phyloP scores from a whole-genome alignment of 1,284 basidiomycete species.

The Ceratobasidium sp. region DNA sequence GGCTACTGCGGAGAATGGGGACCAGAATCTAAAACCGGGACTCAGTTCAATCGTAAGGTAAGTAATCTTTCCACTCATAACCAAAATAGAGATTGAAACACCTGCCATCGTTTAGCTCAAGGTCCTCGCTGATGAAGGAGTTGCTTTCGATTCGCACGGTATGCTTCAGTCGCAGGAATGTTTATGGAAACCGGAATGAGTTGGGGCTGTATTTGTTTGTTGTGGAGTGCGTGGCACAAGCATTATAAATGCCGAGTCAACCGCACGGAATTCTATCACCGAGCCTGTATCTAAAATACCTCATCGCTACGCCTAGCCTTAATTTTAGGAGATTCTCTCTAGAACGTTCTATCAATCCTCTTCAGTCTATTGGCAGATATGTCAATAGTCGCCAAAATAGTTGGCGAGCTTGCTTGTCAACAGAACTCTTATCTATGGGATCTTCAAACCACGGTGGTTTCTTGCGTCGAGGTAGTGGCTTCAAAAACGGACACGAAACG shows the following conservation, averaged over 20 bases:
- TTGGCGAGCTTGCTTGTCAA: constrained; percentile 45
- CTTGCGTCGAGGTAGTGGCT: constrained; percentile 31
- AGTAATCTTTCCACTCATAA: constrained; percentile 52
- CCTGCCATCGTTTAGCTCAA: constrained; percentile 55
- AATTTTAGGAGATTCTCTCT: no score
- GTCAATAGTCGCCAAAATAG: constrained; percentile 15
- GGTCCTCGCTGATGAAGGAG: constrained; percentile 65
- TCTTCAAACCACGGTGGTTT: constrained; percentile 41
- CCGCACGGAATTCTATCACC: no score
- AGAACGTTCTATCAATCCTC: neutral
- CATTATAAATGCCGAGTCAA: constrained; percentile 20
- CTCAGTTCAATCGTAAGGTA: constrained; percentile 53
- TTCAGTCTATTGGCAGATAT: neutral
- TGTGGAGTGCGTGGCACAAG: neutral
- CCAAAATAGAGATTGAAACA: neutral
- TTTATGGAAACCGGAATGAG: constrained; percentile 10
- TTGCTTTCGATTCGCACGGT: constrained; percentile 63
- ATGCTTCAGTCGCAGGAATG: constrained; percentile 54
- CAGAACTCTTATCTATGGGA: constrained; percentile 39
- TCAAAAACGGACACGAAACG: constrained; percentile 33
- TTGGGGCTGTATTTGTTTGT: neutral
- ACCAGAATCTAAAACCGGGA: constrained; percentile 55
- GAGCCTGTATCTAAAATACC: no score
- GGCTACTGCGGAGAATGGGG: constrained; percentile 75
- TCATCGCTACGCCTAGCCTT: neutral